phyloP scores from a whole-genome alignment of 441 rosid genomes.

The Pelargonium citronellum region DNA sequence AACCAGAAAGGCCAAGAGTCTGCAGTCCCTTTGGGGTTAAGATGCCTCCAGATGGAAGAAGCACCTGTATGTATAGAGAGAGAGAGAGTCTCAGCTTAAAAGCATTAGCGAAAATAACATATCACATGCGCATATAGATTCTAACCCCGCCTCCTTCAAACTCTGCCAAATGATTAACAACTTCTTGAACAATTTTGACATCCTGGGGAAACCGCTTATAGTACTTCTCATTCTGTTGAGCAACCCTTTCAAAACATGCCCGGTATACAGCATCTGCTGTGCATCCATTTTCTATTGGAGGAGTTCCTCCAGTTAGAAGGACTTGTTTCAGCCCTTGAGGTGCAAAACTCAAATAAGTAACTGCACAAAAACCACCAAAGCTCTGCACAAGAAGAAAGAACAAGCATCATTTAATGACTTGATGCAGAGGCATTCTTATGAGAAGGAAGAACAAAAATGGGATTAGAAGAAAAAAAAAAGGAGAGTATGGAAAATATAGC shows the following conservation, averaged over 20 bases:
- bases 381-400: constrained; percentile 44
- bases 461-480: background rate
- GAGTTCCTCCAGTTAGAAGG: constrained; percentile 88
- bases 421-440: no score
- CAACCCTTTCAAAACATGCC: constrained; percentile 48
- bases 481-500: background rate
- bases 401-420: constrained; percentile 4
- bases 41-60: constrained; percentile 82
- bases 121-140: constrained; percentile 13
- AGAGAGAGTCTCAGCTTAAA: constrained; percentile 13
- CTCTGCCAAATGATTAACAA: constrained; percentile 59
- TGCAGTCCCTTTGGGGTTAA: constrained; percentile 80
- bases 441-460: background rate
- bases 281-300: constrained; percentile 65
- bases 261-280: constrained; percentile 64
- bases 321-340: constrained; percentile 88
- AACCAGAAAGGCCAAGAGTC: constrained; percentile 72
- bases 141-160: constrained; percentile 86
- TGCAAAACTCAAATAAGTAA: constrained; percentile 82
- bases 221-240: constrained; percentile 74
- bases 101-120: constrained; percentile 8
- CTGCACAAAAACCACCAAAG: constrained; percentile 89
- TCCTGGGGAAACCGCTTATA: constrained; percentile 87
- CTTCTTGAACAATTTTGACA: constrained; percentile 52
- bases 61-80: constrained; percentile 42